Percentiles rank a stretch among this genome's conserved stretches.
phyloP scores from a whole-genome alignment of 2,329 filamentous ascomycete genomes.

The Ampelomyces quisqualis region DNA sequence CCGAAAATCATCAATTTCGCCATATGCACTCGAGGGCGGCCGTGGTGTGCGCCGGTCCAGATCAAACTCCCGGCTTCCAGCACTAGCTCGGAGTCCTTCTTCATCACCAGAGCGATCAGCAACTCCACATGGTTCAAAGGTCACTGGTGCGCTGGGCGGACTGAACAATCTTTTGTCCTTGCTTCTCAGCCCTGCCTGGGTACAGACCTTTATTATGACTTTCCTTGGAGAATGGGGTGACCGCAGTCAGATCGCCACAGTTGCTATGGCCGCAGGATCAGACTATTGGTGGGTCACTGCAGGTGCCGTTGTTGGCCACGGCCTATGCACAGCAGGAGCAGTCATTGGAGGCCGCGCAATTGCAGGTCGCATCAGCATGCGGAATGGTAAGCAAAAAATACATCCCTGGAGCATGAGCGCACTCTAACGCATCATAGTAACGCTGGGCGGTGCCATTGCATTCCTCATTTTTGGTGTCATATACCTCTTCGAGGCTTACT shows the following conservation, averaged over 20 bases:
- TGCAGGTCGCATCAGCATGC: constrained; percentile 89
- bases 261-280: constrained; percentile 96
- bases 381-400: constrained; percentile 72
- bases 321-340: constrained; percentile 84
- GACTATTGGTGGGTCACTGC: constrained; percentile 99
- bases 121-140: constrained; percentile 54
- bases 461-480: constrained; percentile 92
- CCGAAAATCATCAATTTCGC: constrained; percentile 67
- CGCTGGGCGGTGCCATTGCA: constrained; percentile 83
- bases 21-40: constrained; percentile 79
- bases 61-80: constrained; percentile 73
- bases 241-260: constrained; percentile 94
- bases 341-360: constrained; percentile 91
- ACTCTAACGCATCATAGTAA: constrained; percentile 64
- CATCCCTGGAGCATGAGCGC: neutral
- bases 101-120: constrained; percentile 49
- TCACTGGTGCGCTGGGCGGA: constrained; percentile 60
- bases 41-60: constrained; percentile 67
- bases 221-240: constrained; percentile 99
- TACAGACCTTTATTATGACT: constrained; percentile 98
- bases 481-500: constrained; percentile 80
- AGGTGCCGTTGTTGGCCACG: constrained; percentile 83
- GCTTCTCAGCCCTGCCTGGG: constrained; percentile 92
- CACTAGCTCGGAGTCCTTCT: constrained; percentile 76
- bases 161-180: constrained; percentile 84